Percentiles rank a stretch among this genome's conserved stretches.
Conservation (phyloP, 768 basidiomycete genomes). For the Boletus rubroflammeus region DNA sequence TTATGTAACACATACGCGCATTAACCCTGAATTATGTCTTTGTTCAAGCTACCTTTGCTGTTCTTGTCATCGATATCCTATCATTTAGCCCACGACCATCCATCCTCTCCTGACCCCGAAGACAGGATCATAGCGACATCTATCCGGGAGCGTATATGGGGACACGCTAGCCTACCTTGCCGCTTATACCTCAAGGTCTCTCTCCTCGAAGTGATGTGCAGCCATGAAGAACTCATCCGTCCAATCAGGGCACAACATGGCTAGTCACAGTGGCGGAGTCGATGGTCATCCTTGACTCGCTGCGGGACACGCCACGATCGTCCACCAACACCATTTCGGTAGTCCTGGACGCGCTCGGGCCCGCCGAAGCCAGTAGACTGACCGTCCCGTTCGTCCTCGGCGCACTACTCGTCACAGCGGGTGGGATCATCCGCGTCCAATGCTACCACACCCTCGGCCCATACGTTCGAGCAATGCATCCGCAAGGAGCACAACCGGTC, state of each 20-base stretch:
- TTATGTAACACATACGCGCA: too few relatives aligned
- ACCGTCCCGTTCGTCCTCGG: conserved; percentile 7
- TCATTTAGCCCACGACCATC: background rate
- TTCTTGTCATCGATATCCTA: conserved; percentile 5
- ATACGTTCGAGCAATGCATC: conserved; percentile 18
- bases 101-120: background rate
- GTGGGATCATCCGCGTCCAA: conserved; percentile 1
- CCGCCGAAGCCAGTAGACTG: background rate
- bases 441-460: conserved; percentile 18
- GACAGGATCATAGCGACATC: conserved; percentile 7
- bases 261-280: background rate
- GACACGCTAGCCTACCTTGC: background rate
- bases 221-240: background rate
- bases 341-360: conserved; percentile 8
- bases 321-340: background rate
- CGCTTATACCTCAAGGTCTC: background rate
- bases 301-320: background rate
- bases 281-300: background rate
- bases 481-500: conserved; percentile 20
- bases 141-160: conserved; percentile 6
- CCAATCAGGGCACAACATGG: too few relatives aligned
- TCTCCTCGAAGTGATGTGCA: background rate
- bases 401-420: background rate
- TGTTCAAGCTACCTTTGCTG: conserved; percentile 7
- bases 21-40: background rate